These are phyloP conservation scores for Xerocomus amazonicus DNA, from an alignment of 1,284 basidiomycete species.

Conservation along the genomic window DNA sequence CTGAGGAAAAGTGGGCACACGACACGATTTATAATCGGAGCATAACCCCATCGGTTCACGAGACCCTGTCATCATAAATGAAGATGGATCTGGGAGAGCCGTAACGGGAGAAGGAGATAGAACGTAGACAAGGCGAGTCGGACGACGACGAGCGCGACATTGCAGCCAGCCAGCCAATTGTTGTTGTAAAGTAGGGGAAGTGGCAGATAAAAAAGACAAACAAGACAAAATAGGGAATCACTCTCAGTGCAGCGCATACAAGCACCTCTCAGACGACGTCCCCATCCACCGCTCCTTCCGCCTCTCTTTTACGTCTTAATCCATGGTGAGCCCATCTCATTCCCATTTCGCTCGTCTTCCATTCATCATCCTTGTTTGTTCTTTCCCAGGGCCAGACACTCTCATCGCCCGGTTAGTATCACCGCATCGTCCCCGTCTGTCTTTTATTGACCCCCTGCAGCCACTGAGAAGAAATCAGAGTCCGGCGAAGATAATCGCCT, in stretches of 20 bases:
- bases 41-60: conserved; percentile 9
- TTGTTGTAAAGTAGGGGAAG: not conserved
- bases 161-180: no score
- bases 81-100: conserved; percentile 4
- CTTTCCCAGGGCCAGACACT: conserved; percentile 65
- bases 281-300: not conserved
- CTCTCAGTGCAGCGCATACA: conserved; percentile 18
- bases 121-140: conserved; percentile 1
- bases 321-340: conserved; percentile 26
- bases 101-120: conserved; percentile 15
- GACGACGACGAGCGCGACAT: not conserved
- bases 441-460: conserved; percentile 37
- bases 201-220: conserved; percentile 26
- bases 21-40: conserved; percentile 28
- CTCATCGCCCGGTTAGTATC: conserved; percentile 58
- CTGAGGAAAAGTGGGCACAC: conserved; percentile 21
- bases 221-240: conserved; percentile 31
- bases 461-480: conserved; percentile 83
- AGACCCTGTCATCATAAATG: conserved; percentile 15
- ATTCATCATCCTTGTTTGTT: conserved; percentile 1
- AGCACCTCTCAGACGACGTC: conserved; percentile 5
- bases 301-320: conserved; percentile 32
- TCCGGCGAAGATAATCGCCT: conserved; percentile 77
- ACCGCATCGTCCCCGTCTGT: conserved; percentile 7
- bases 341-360: conserved; percentile 5